These are phyloP conservation scores for Phaffia rhodozyma DNA, from an alignment of 1,284 basidiomycete species.

Conservation along the genomic window DNA sequence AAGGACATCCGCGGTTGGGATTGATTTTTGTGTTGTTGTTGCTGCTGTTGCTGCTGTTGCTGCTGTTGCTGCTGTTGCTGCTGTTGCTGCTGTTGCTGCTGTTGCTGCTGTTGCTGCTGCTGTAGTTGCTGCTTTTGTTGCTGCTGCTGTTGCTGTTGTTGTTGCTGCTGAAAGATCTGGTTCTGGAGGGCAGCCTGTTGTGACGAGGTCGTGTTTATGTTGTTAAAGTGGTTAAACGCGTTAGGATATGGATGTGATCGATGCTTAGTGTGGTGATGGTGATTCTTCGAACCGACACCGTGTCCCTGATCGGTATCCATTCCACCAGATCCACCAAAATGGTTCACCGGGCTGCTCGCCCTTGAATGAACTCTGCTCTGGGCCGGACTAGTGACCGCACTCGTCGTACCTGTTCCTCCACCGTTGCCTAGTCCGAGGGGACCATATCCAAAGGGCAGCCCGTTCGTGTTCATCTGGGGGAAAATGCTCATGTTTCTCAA, in stretches of 20 bases:
- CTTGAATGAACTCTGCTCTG: slow-evolving; percentile 5
- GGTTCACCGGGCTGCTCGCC: slow-evolving; percentile 7
- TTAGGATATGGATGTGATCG: slow-evolving; percentile 16
- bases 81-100: slow-evolving; percentile 8
- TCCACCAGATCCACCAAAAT: background rate
- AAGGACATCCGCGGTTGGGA: background rate
- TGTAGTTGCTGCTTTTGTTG: background rate
- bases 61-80: too few species aligned
- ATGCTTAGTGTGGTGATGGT: slow-evolving; percentile 17
- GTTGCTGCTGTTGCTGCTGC: background rate
- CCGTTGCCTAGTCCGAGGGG: slow-evolving; percentile 1
- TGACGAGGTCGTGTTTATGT: background rate
- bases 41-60: background rate
- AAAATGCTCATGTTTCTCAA: slow-evolving; percentile 46
- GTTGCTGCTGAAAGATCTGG: background rate
- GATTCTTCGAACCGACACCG: slow-evolving; percentile 17
- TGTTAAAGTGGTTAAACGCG: slow-evolving; percentile 6
- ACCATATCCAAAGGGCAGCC: background rate
- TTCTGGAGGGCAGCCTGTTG: background rate
- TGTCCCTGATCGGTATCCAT: slow-evolving; percentile 17
- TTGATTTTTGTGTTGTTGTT: background rate
- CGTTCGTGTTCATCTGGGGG: slow-evolving; percentile 6
- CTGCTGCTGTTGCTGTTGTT: background rate
- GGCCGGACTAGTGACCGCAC: slow-evolving; percentile 3
- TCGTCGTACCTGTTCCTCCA: slow-evolving; percentile 5